Evolutionary conservation across 805 yeast species (phyloP).

Genomic region (Candida maesae): DNA sequence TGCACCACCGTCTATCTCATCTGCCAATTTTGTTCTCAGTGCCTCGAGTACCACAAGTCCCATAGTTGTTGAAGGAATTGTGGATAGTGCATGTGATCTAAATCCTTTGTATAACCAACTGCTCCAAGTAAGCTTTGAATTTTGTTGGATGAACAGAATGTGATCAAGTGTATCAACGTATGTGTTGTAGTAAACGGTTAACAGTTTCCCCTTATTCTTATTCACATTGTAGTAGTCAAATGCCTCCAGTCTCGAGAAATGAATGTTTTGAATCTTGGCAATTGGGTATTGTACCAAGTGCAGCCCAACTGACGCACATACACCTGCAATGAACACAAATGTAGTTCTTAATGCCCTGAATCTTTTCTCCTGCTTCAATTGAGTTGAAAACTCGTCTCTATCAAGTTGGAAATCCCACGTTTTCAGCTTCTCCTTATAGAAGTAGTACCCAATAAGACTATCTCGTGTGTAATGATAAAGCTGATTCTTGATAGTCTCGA

Average conservation of each 20-base stretch:
- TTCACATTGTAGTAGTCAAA: conserved; percentile 53
- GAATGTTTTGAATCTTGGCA: conserved; percentile 72
- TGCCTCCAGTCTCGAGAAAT: conserved; percentile 75
- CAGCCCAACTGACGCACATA: conserved; percentile 74
- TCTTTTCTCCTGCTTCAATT: conserved; percentile 25
- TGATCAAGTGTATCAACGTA: conserved; percentile 73
- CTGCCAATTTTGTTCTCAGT: conserved; percentile 46
- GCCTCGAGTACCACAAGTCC: conserved; percentile 85
- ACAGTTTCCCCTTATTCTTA: conserved; percentile 12
- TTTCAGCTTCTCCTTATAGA: conserved; percentile 34
- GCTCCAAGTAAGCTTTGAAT: conserved; percentile 53
- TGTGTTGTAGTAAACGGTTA: conserved; percentile 60
- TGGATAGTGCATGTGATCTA: conserved; percentile 61
- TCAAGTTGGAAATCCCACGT: conserved; percentile 24
- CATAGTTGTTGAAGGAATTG: conserved; percentile 85
- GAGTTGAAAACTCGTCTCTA: conserved; percentile 23
- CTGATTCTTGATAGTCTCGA: conserved; percentile 73
- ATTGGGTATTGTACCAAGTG: conserved; percentile 83
- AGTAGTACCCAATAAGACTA: conserved; percentile 40
- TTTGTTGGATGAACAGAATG: conserved; percentile 47
- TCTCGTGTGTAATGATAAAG: conserved; percentile 47
- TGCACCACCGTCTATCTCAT: conserved; percentile 15
- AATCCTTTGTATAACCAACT: conserved; percentile 80
- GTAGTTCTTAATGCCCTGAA: conserved; percentile 55
- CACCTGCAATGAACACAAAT: conserved; percentile 79